Base-by-base conservation (phyloP, 2,329 filamentous ascomycete species). In the Grosmannia clavigera region DNA sequence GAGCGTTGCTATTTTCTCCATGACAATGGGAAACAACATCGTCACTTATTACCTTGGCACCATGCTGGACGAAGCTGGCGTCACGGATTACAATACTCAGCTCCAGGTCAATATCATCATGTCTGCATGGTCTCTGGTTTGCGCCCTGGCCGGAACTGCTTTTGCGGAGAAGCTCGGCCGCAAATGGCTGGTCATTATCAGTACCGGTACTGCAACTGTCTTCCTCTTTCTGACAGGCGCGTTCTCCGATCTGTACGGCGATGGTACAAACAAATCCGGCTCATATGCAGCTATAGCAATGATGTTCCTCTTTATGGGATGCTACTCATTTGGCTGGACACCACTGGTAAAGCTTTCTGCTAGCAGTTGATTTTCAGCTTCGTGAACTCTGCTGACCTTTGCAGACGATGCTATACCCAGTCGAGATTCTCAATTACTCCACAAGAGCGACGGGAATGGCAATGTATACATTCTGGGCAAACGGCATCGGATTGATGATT, bases 11-110 rank as follows among this genome's bases (percentile, higher is more conserved):
- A 27, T 19, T 14, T 19, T 52, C 50, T 52, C 25, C 25, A n/a
- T 33, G 54, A n/a, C 43, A 3, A 38, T 43, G 38, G 59, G 61
- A n/a, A 62, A 58, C 58, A 61, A 53, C 40, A 63, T 63, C 16
- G 58, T 61, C 59, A 67, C 35, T 63, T 62, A 53, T 5, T 63
- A 57, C 14, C 56, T 62, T 27, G 58, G 60, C 22, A 29, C 16
- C n/a, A 60, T 60, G 40, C 27, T 63, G 9, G 25, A 35, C 14
- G 46, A 51, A 6, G 50, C 50, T 14, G 62, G 62, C 43, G 61
- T 63, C 43, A 60, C 62, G 6, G n/a, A 55, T 22, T 40, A 35
- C 33, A 6, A 16, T 27, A 55, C 54, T 5, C 54, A 55, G 54
- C 54, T 55, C 11, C n/a, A 55, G 35, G 38, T 55, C 25, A 55